These are phyloP conservation scores for Phellopilus nigrolimitatus DNA, from an alignment of 1,284 basidiomycete species.

Conservation along the genomic window DNA sequence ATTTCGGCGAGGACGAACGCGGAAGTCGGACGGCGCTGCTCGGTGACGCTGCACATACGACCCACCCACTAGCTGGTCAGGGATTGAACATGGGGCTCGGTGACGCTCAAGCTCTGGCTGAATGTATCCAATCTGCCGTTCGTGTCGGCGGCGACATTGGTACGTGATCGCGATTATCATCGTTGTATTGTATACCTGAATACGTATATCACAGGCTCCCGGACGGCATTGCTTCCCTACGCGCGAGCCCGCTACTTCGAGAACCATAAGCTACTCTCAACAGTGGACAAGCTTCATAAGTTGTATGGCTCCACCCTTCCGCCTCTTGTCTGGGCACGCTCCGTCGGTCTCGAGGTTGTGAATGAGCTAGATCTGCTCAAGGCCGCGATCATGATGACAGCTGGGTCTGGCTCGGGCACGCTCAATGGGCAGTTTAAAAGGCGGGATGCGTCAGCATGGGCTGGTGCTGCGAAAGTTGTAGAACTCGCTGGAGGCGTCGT, in stretches of 20 bases:
- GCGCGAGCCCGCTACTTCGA: conserved; percentile 75
- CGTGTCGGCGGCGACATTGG: conserved; percentile 76
- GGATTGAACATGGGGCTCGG: conserved; percentile 91
- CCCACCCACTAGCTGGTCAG: conserved; percentile 97
- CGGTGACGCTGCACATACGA: conserved; percentile 94
- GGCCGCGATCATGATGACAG: conserved; percentile 75
- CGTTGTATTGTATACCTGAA: not conserved
- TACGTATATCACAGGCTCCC: conserved; percentile 44
- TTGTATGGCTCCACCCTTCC: conserved; percentile 65
- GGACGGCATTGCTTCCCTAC: conserved; percentile 73
- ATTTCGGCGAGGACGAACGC: conserved; percentile 63
- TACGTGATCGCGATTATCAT: conserved; percentile 25
- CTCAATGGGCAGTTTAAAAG: conserved; percentile 7
- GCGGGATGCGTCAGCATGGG: conserved; percentile 25
- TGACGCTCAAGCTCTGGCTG: conserved; percentile 72
- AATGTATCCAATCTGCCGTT: conserved; percentile 56
- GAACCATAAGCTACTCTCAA: conserved; percentile 82
- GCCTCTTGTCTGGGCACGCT: conserved; percentile 81
- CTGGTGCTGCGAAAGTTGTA: conserved; percentile 33
- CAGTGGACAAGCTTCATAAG: conserved; percentile 85
- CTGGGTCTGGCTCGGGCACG: conserved; percentile 44
- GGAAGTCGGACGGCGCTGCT: conserved; percentile 80
- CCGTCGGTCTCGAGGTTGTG: conserved; percentile 83
- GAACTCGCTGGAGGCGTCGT: conserved; percentile 31
- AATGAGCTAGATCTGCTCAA: conserved; percentile 86